Conservation (phyloP, 768 basidiomycete genomes). For the Brasilioporus rufonigricans region DNA sequence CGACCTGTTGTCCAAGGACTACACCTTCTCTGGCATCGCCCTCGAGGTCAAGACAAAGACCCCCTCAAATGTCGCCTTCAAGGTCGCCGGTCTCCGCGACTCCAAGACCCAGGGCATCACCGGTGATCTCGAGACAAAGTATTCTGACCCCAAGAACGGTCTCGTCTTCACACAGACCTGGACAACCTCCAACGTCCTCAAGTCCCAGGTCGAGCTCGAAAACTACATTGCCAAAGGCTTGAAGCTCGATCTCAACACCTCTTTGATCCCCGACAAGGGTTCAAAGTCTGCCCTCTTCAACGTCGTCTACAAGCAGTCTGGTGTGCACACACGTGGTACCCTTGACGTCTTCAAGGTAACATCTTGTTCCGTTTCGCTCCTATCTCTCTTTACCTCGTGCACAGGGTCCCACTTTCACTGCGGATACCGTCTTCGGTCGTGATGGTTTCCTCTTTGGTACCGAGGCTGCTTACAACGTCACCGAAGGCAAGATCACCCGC, state of each 20-base stretch:
- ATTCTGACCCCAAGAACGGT: conserved; percentile 87
- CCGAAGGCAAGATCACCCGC: conserved; percentile 85
- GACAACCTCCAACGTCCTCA: conserved; percentile 93
- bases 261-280: conserved; percentile 84
- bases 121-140: conserved; percentile 96
- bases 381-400: conserved; percentile 3
- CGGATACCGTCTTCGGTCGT: conserved; percentile 92
- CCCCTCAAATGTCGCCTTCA: conserved; percentile 89
- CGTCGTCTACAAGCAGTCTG: conserved; percentile 93
- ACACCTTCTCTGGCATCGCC: conserved; percentile 66
- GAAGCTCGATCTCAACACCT: conserved; percentile 87
- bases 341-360: conserved; percentile 92
- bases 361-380: not conserved
- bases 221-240: conserved; percentile 97
- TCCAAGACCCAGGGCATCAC: conserved; percentile 68
- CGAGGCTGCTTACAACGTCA: conserved; percentile 96
- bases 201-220: conserved; percentile 90
- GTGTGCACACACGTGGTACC: conserved; percentile 85
- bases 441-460: conserved; percentile 97
- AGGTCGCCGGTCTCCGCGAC: conserved; percentile 83
- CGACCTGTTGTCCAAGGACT: conserved; percentile 93
- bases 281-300: conserved; percentile 81
- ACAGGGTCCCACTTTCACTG: conserved; percentile 95
- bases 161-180: conserved; percentile 93
- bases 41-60: conserved; percentile 90